Base-by-base conservation (phyloP, 371 early-diverging fungal species). In the Mucor indicus region DNA sequence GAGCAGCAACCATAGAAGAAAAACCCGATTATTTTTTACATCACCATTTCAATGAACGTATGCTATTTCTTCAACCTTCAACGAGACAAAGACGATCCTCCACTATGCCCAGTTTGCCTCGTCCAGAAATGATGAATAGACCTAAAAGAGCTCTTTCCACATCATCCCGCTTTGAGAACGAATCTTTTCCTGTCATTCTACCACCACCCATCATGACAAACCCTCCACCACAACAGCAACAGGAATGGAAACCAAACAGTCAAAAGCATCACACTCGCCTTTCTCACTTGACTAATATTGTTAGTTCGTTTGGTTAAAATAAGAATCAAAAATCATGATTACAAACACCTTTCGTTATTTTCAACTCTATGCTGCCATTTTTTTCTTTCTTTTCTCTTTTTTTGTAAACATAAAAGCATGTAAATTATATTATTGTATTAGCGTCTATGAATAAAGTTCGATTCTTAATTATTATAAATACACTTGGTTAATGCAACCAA, bases 241-340 rank as follows among this genome's bases (percentile, higher is more conserved):
- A 40, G 1, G 41, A 36, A 29, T 30, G 44, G 23, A 12, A 33
- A n/a, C 42, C 45, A 22, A 44, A 36, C 22, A 37, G 48, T 29
- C 50, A 53, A 45, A 53, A 59, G 10, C 27, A 48, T 0, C 31
- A 33, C 9, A 60, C 67, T 7, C 58, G 47, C 25, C 53, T 62
- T 36, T 53, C 66, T 39, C 53, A 66, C 30, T 55, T 66, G 32
- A 67, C 69, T 17, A 56, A 60, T 17, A 58, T 69, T 52, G 67
- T 70, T 46, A 66, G 63, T 25, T 63, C 63, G 22, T 63, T 70
- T 53, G 70, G 70, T 38, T 70, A 57, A 65, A 46, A 17, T 19
- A 24, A 27, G 5, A 27, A n/a, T n/a, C n/a, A n/a, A n/a, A n/a
- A n/a, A n/a, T n/a, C n/a, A n/a, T n/a, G n/a, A n/a, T n/a, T n/a